A percentile compares a stretch with the other conserved stretches of the same genome.
phyloP scores from a whole-genome alignment of 768 basidiomycete species.

The Nevesoporus exiguus region DNA sequence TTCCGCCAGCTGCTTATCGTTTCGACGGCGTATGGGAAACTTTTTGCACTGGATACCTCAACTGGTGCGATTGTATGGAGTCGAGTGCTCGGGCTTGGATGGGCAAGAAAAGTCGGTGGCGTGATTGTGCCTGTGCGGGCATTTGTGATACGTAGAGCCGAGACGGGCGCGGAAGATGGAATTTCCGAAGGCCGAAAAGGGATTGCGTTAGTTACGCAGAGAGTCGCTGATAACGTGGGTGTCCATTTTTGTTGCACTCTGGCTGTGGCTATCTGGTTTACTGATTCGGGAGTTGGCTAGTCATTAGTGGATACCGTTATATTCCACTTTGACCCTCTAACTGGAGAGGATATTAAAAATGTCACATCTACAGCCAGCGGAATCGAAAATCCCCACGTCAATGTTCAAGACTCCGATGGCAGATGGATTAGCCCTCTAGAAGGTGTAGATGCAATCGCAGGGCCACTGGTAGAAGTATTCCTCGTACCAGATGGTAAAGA shows the following conservation, averaged over 20 bases:
- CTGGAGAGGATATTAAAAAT: constrained; percentile 55
- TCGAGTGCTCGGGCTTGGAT: constrained; percentile 69
- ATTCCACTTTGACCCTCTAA: constrained; percentile 77
- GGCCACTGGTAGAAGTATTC: constrained; percentile 55
- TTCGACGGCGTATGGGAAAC: constrained; percentile 67
- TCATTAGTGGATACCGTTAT: constrained; percentile 64
- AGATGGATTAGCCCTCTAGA: constrained; percentile 41
- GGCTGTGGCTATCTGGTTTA: neutral
- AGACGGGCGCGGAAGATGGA: constrained; percentile 23
- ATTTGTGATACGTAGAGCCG: constrained; percentile 41
- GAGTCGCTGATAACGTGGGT: constrained; percentile 60
- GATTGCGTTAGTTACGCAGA: constrained; percentile 60
- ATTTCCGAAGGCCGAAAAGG: constrained; percentile 36
- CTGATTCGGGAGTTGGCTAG: constrained; percentile 34
- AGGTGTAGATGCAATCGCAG: constrained; percentile 59
- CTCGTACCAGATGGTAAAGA: constrained; percentile 45
- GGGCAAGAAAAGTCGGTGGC: constrained; percentile 57
- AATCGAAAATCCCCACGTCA: neutral
- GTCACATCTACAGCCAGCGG: constrained; percentile 15
- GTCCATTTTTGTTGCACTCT: neutral
- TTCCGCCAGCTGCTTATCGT: constrained; percentile 81
- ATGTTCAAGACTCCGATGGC: constrained; percentile 3
- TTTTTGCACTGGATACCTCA: constrained; percentile 79
- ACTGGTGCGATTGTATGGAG: constrained; percentile 80
- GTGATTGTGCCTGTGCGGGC: constrained; percentile 56